phyloP scores from a whole-genome alignment of 2,329 filamentous ascomycete genomes.

The Cylindrodendrum hubeiense region DNA sequence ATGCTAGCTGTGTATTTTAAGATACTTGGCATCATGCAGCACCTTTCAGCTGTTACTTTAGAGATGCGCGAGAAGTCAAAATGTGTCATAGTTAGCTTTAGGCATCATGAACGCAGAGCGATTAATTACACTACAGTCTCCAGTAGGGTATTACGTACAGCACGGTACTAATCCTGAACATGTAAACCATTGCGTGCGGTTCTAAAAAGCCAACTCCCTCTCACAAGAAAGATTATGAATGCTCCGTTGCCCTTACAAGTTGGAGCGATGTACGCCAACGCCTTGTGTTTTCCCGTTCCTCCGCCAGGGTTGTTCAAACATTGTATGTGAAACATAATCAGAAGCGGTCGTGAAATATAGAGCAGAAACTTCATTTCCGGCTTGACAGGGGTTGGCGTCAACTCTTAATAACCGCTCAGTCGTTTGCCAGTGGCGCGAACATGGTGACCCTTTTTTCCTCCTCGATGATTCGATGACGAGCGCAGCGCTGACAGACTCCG shows the following conservation, averaged over 20 bases:
- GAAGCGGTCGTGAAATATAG: not conserved
- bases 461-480: conserved; percentile 18
- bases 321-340: not conserved
- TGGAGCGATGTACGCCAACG: conserved; percentile 2
- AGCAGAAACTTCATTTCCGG: not conserved
- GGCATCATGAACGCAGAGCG: not conserved
- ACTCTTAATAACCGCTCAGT: conserved; percentile 31
- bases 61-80: not conserved
- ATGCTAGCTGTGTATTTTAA: no score
- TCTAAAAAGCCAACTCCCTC: conserved; percentile 2
- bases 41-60: not conserved
- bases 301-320: not conserved
- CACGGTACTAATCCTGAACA: not conserved
- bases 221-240: not conserved
- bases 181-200: not conserved
- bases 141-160: not conserved
- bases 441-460: conserved; percentile 4
- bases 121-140: not conserved
- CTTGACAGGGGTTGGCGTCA: not conserved
- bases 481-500: conserved; percentile 34
- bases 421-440: conserved; percentile 28
- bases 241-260: not conserved
- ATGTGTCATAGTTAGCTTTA: not conserved
- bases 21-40: no score
- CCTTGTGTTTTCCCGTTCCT: not conserved